These are phyloP conservation scores for Syzygium oleosum DNA, from an alignment of 345 rosid species.

Conservation along the genomic window DNA sequence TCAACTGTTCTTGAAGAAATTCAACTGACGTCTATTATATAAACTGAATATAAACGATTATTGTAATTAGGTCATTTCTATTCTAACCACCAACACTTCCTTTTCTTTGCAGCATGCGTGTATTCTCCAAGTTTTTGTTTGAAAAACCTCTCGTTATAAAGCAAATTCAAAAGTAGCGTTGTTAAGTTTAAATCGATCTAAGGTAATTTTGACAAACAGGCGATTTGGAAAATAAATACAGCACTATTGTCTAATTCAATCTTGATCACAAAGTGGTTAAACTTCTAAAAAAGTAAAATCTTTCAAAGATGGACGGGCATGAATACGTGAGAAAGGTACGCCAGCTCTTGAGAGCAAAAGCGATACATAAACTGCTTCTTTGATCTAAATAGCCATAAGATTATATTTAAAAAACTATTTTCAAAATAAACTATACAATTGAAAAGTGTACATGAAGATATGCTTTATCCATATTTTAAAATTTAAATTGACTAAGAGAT, in stretches of 20 bases:
- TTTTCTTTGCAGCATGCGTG: neutral
- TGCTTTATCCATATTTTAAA: neutral
- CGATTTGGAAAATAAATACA: neutral
- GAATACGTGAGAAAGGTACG: too few species aligned
- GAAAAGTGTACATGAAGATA: neutral
- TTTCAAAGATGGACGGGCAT: neutral
- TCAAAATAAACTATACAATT: neutral
- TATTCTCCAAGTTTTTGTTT: neutral
- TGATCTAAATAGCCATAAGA: neutral
- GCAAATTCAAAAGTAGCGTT: neutral
- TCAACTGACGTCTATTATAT: neutral
- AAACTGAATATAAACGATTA: neutral
- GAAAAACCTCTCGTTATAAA: neutral
- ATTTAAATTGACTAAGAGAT: neutral
- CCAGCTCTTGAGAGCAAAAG: too few species aligned
- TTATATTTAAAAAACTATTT: neutral
- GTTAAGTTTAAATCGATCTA: neutral
- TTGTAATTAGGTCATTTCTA: neutral
- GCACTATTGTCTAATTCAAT: neutral
- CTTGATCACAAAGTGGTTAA: neutral
- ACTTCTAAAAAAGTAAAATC: neutral
- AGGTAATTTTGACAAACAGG: neutral
- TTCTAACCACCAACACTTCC: neutral
- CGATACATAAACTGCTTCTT: too few species aligned
- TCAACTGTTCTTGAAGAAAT: neutral